Evolutionary conservation across 2,329 filamentous ascomycete genomes (phyloP).

Genomic region (Colletotrichum musicola): DNA sequence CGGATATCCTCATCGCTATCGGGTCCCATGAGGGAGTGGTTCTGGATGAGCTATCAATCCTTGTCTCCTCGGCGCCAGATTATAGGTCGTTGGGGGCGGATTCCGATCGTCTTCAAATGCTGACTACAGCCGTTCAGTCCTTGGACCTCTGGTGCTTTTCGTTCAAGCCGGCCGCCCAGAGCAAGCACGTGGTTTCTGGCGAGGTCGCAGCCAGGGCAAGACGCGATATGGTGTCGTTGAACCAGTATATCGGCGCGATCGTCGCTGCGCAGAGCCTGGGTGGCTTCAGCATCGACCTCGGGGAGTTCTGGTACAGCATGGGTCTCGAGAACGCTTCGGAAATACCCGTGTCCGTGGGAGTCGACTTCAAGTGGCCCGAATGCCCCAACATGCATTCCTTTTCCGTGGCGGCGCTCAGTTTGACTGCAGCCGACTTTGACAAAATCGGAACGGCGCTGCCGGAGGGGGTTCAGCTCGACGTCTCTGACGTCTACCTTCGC

Average conservation of each 20-base stretch:
- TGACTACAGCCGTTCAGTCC: background rate
- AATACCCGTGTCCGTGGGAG: background rate
- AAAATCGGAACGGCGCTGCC: background rate
- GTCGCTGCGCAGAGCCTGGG: background rate
- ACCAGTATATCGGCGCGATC: background rate
- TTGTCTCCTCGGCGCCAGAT: background rate
- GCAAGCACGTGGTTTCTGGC: background rate
- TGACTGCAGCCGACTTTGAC: background rate
- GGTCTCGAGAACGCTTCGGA: background rate
- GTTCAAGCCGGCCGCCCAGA: background rate
- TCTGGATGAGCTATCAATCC: background rate
- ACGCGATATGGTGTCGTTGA: background rate
- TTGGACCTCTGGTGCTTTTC: background rate
- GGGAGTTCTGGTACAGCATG: background rate
- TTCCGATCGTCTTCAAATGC: background rate
- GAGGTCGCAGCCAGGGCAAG: background rate
- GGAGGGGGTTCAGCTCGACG: background rate
- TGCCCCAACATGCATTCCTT: background rate
- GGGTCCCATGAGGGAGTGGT: background rate
- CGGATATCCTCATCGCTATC: background rate
- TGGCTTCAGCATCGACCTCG: background rate
- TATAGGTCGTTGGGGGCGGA: background rate
- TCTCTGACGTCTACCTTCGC: background rate
- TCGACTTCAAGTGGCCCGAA: background rate
- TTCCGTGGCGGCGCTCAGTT: background rate